These are phyloP conservation scores for Gracilaria domingensis DNA, from an alignment of 23 red algal genomes.

Conservation along the genomic window DNA sequence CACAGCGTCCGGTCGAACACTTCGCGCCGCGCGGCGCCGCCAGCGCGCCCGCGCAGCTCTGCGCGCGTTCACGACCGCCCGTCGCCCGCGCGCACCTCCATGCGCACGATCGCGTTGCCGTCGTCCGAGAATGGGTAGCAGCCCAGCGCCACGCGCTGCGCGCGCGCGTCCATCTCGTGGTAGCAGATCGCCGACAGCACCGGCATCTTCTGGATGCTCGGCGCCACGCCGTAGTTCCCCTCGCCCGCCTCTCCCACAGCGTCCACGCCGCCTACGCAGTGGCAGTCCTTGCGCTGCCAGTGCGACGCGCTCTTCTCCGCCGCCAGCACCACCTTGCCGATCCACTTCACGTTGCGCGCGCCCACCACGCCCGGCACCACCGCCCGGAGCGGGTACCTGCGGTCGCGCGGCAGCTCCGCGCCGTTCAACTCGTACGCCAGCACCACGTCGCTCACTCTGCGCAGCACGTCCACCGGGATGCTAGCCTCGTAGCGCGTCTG, in stretches of 20 bases:
- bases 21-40: not conserved
- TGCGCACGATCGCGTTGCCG: conserved; percentile 35
- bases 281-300: conserved; percentile 90
- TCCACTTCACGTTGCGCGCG: conserved; percentile 96
- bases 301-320: conserved; percentile 64
- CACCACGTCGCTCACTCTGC: conserved; percentile 65
- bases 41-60: conserved; percentile 15
- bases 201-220: conserved; percentile 88
- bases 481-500: conserved; percentile 75
- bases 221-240: conserved; percentile 68
- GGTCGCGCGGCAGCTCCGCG: conserved; percentile 80
- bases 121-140: conserved; percentile 66
- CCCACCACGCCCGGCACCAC: conserved; percentile 93
- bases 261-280: conserved; percentile 57
- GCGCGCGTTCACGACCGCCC: conserved; percentile 77
- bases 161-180: not conserved
- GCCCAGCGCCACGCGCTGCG: conserved; percentile 44
- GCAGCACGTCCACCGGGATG: conserved; percentile 69
- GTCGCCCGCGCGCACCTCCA: conserved; percentile 55
- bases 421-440: conserved; percentile 96
- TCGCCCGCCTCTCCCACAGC: conserved; percentile 2
- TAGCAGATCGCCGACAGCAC: conserved; percentile 79
- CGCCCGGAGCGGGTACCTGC: conserved; percentile 86
- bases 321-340: conserved; percentile 64
- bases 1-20: conserved; percentile 86